Evolutionary conservation across 176 grass and related monocot species (phyloP).

Genomic region (Carex scoparia): DNA sequence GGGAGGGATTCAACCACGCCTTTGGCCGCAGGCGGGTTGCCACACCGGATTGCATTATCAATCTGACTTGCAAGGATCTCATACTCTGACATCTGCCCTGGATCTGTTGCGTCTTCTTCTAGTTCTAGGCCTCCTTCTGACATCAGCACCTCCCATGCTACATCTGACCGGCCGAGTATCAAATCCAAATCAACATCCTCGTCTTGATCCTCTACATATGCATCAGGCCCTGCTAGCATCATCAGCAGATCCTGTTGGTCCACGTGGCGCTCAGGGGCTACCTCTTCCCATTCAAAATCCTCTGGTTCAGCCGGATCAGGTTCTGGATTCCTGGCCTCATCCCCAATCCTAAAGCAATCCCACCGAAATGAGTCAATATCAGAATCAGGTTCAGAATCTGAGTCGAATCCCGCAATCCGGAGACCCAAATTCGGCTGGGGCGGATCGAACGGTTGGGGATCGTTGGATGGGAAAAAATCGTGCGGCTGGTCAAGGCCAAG

Average conservation of each 20-base stretch:
- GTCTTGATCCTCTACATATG: conserved; percentile 37
- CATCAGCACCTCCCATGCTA: conserved; percentile 57
- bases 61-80: conserved; percentile 55
- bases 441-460: background rate
- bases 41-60: conserved; percentile 19
- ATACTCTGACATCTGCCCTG: conserved; percentile 25
- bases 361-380: conserved; percentile 34
- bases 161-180: conserved; percentile 27
- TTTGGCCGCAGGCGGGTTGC: conserved; percentile 52
- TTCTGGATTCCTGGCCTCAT: conserved; percentile 15
- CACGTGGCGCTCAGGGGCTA: conserved; percentile 25
- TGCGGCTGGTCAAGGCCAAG: background rate
- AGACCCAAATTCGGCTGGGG: background rate
- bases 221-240: conserved; percentile 37
- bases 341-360: conserved; percentile 44
- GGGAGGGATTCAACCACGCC: conserved; percentile 47
- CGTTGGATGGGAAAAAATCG: conserved; percentile 21
- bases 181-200: conserved; percentile 44
- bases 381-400: conserved; percentile 30
- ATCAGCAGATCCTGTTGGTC: conserved; percentile 54
- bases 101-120: conserved; percentile 14
- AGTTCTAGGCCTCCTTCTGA: conserved; percentile 24
- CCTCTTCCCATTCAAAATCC: conserved; percentile 64
- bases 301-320: conserved; percentile 23
- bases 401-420: conserved; percentile 23